Conservation (phyloP, 129 eudicot species). For the Lactuca saligna region DNA sequence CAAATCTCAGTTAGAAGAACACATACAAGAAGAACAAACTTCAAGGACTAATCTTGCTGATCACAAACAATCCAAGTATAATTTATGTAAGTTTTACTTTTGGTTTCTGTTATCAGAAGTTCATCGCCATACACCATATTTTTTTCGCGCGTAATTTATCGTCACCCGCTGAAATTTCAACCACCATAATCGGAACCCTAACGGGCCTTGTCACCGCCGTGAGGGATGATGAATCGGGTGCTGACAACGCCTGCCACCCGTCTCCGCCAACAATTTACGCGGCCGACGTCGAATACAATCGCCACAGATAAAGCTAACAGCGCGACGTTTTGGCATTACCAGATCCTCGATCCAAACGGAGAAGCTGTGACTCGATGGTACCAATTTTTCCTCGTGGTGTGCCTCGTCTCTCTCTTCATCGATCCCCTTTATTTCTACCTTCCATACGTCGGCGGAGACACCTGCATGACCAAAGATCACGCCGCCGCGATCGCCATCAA, state of each 20-base stretch:
- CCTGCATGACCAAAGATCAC: constrained; percentile 65
- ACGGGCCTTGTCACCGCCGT: constrained; percentile 35
- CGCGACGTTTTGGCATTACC: constrained; percentile 63
- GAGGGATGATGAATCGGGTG: constrained; percentile 75
- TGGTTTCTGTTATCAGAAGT: constrained; percentile 19
- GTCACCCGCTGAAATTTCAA: constrained; percentile 23
- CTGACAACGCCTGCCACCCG: constrained; percentile 66
- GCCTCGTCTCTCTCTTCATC: constrained; percentile 70
- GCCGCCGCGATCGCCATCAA: constrained; percentile 53
- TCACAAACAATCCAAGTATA: background rate
- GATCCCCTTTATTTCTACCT: constrained; percentile 85
- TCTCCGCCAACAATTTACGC: constrained; percentile 53
- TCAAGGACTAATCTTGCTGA: background rate
- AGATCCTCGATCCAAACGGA: constrained; percentile 83
- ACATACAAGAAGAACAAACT: background rate
- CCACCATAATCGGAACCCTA: constrained; percentile 28
- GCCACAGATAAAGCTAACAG: constrained; percentile 41
- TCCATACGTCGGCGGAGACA: constrained; percentile 68
- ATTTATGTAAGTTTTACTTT: background rate
- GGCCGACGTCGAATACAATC: constrained; percentile 34
- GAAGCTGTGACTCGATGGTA: constrained; percentile 76
- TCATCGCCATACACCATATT: constrained; percentile 21
- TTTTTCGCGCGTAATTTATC: constrained; percentile 37
- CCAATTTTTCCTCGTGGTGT: constrained; percentile 64
- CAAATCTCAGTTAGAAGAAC: background rate